These are phyloP conservation scores for Aphanomyces astaci DNA, from an alignment of 352 stramenopile species.

Conservation along the genomic window DNA sequence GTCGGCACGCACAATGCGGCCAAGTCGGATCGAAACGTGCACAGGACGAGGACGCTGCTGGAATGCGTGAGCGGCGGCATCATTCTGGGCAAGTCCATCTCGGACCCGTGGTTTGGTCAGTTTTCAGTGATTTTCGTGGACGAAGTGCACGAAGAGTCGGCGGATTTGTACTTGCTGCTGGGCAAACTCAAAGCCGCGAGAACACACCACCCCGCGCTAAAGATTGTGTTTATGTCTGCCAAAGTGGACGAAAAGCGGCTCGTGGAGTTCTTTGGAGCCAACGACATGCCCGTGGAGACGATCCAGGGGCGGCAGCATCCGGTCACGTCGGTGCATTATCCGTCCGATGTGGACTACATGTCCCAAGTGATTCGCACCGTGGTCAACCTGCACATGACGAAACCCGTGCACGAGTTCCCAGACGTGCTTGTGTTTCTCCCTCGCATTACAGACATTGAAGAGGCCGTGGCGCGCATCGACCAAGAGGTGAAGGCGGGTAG, in stretches of 20 bases:
- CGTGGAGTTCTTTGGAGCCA: slow-evolving; percentile 55
- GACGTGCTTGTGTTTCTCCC: slow-evolving; percentile 31
- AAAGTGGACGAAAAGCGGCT: slow-evolving; percentile 77
- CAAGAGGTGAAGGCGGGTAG: neutral
- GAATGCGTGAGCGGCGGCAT: neutral
- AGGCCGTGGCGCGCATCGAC: slow-evolving; percentile 25
- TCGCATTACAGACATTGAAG: slow-evolving; percentile 26
- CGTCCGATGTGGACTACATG: slow-evolving; percentile 2
- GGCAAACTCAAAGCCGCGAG: slow-evolving; percentile 27
- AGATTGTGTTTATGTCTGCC: slow-evolving; percentile 73
- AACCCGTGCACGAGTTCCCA: neutral
- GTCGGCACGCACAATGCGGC: neutral
- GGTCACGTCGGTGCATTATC: slow-evolving; percentile 23
- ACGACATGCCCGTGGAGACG: slow-evolving; percentile 33
- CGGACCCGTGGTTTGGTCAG: slow-evolving; percentile 22
- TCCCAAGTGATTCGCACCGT: neutral
- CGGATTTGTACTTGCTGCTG: slow-evolving; percentile 28
- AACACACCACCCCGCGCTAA: slow-evolving; percentile 37
- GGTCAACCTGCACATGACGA: neutral
- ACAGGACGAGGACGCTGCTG: neutral
- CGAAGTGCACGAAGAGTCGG: slow-evolving; percentile 29
- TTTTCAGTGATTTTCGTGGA: slow-evolving; percentile 28
- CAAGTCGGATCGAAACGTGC: neutral
- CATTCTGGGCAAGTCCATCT: neutral
- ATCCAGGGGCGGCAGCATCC: slow-evolving; percentile 41